Percentiles rank a stretch among this genome's conserved stretches.
Evolutionary conservation across 1,139 yeast genomes (phyloP).

Genomic region (Candida sp.): DNA sequence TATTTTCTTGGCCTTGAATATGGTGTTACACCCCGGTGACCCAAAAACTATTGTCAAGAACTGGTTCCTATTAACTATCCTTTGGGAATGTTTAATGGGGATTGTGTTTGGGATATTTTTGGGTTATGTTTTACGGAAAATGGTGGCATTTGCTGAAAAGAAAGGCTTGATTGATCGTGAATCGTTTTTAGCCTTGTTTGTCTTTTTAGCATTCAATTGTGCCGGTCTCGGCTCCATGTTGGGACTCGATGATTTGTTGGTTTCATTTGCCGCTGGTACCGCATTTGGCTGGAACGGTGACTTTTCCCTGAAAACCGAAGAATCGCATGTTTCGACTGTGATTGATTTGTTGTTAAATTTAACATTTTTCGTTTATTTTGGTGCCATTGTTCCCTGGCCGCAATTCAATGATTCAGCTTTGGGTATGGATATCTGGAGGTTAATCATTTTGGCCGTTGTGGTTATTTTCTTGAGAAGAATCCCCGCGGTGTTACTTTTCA

Average conservation of each 20-base stretch:
- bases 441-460: slow-evolving; percentile 77
- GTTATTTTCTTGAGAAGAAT: slow-evolving; percentile 80
- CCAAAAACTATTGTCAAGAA: slow-evolving; percentile 72
- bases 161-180: slow-evolving; percentile 84
- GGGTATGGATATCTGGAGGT: slow-evolving; percentile 83
- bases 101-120: slow-evolving; percentile 70
- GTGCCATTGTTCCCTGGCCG: slow-evolving; percentile 93
- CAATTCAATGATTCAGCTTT: slow-evolving; percentile 63
- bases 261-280: slow-evolving; percentile 94
- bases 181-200: slow-evolving; percentile 87
- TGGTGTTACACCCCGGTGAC: slow-evolving; percentile 65
- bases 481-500: slow-evolving; percentile 79
- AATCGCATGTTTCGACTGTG: slow-evolving; percentile 89
- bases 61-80: slow-evolving; percentile 77
- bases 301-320: slow-evolving; percentile 84
- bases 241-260: slow-evolving; percentile 90
- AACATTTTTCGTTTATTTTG: slow-evolving; percentile 90
- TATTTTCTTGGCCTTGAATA: slow-evolving; percentile 68
- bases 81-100: slow-evolving; percentile 90
- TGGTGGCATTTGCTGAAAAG: slow-evolving; percentile 76
- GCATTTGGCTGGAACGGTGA: slow-evolving; percentile 98
- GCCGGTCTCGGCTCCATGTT: slow-evolving; percentile 93
- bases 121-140: slow-evolving; percentile 74
- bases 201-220: slow-evolving; percentile 80
- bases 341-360: slow-evolving; percentile 81